Percentiles rank a stretch among this genome's conserved stretches.
Evolutionary conservation across 352 stramenopile species (phyloP).

Genomic region (Pythium aquatile): DNA sequence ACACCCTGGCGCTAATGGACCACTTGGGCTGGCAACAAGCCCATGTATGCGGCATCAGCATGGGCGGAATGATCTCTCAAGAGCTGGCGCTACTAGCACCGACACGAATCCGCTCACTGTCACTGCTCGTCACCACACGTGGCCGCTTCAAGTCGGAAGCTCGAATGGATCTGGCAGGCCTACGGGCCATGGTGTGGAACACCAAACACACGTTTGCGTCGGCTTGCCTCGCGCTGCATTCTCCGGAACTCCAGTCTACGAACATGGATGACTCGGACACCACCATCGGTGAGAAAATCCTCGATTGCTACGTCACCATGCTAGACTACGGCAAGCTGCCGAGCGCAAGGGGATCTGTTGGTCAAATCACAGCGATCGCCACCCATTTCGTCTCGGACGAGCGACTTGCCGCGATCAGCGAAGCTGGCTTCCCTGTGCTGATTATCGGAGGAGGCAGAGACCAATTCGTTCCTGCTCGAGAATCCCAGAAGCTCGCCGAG

Average conservation of each 20-base stretch:
- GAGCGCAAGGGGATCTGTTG: slow-evolving; percentile 13
- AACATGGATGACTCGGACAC: slow-evolving; percentile 28
- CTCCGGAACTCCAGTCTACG: slow-evolving; percentile 32
- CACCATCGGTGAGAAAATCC: slow-evolving; percentile 12
- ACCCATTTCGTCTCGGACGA: slow-evolving; percentile 55
- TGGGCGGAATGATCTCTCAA: slow-evolving; percentile 49
- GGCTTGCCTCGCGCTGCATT: slow-evolving; percentile 36
- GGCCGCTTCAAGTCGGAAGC: slow-evolving; percentile 40
- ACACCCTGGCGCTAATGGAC: slow-evolving; percentile 55
- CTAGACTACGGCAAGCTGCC: slow-evolving; percentile 1
- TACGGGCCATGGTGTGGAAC: slow-evolving; percentile 32
- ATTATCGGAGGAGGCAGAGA: slow-evolving; percentile 47
- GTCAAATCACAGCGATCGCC: slow-evolving; percentile 21
- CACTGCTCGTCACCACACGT: slow-evolving; percentile 48
- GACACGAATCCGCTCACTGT: slow-evolving; percentile 44
- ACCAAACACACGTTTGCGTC: slow-evolving; percentile 28
- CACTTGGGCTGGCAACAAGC: slow-evolving; percentile 43
- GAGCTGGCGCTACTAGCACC: slow-evolving; percentile 47
- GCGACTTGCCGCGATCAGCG: slow-evolving; percentile 38
- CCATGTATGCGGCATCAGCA: slow-evolving; percentile 41
- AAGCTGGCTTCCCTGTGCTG: slow-evolving; percentile 44
- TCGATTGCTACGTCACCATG: slow-evolving; percentile 15
- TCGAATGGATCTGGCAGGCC: slow-evolving; percentile 9
- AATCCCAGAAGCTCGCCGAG: slow-evolving; percentile 42
- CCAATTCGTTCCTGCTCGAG: slow-evolving; percentile 37